Percentiles rank a stretch among this genome's conserved stretches.
Conservation (phyloP, 2,329 filamentous ascomycete species). For the Chaetothyriales sp. region DNA sequence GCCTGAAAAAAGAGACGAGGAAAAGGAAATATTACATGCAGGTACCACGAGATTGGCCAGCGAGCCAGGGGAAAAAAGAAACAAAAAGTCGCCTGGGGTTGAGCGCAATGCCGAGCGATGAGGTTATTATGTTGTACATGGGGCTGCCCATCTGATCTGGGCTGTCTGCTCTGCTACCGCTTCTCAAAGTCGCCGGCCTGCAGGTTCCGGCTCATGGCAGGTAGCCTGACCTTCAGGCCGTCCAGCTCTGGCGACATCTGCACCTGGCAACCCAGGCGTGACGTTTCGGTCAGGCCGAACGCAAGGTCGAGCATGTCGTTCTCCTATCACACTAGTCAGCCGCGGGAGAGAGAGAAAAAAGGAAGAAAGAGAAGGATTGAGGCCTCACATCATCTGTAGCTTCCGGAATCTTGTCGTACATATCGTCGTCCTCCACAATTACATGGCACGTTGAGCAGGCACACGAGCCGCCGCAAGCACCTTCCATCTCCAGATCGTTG, state of each 20-base stretch:
- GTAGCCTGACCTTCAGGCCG: slow-evolving; percentile 69
- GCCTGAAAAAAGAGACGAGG: not conserved
- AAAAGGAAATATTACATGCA: too few relatives aligned
- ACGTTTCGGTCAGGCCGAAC: slow-evolving; percentile 78
- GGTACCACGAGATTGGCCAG: not conserved
- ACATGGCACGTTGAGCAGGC: slow-evolving; percentile 89
- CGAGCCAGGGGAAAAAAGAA: not conserved
- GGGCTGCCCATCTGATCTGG: not conserved
- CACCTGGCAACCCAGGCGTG: slow-evolving; percentile 74
- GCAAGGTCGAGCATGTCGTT: slow-evolving; percentile 86
- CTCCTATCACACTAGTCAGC: slow-evolving; percentile 23
- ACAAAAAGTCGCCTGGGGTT: too few relatives aligned
- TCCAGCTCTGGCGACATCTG: slow-evolving; percentile 81
- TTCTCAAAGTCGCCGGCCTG: slow-evolving; percentile 77
- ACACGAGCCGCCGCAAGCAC: slow-evolving; percentile 86
- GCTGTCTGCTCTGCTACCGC: slow-evolving; percentile 1
- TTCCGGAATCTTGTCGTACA: slow-evolving; percentile 65
- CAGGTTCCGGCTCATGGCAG: slow-evolving; percentile 86
- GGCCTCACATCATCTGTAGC: slow-evolving; percentile 43
- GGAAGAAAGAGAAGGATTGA: not conserved
- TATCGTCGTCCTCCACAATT: slow-evolving; percentile 57
- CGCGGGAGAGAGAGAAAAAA: too few relatives aligned
- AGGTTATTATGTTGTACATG: not conserved
- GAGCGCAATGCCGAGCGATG: not conserved
- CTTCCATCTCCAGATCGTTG: slow-evolving; percentile 94